Percentiles rank a stretch among this genome's conserved stretches.
Conservation (phyloP, 768 basidiomycete species). For the Phlebiopsis gigantea region DNA sequence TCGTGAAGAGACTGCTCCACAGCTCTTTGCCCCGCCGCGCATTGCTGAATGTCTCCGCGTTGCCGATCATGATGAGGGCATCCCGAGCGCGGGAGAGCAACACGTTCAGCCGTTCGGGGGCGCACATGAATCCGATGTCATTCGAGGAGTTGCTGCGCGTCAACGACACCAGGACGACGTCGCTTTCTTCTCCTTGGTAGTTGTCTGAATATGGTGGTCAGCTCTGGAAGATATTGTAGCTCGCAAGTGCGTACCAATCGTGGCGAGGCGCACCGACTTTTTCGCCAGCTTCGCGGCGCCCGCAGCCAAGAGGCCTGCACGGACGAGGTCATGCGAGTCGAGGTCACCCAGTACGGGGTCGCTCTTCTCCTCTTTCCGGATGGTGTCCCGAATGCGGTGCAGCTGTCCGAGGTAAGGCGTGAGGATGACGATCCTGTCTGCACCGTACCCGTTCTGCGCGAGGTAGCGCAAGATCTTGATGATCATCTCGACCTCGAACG, state of each 20-base stretch:
- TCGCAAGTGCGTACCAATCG: constrained; percentile 44
- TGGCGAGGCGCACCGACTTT: constrained; percentile 49
- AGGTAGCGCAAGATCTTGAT: constrained; percentile 62
- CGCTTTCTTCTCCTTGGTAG: constrained; percentile 72
- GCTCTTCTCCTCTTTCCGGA: constrained; percentile 30
- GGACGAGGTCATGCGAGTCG: constrained; percentile 52
- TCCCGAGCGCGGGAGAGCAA: constrained; percentile 64
- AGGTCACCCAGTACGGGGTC: constrained; percentile 64
- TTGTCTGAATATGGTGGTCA: constrained; percentile 42
- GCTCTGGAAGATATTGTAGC: too few relatives aligned
- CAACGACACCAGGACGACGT: constrained; percentile 58
- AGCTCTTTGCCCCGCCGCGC: constrained; percentile 46
- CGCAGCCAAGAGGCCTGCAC: constrained; percentile 46
- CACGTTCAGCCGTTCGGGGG: constrained; percentile 67
- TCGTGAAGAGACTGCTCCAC: constrained; percentile 45
- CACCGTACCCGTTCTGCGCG: constrained; percentile 61
- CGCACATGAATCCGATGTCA: constrained; percentile 69
- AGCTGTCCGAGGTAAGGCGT: constrained; percentile 71
- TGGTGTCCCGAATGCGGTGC: constrained; percentile 37
- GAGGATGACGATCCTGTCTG: constrained; percentile 54
- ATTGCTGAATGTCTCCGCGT: constrained; percentile 49
- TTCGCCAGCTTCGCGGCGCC: constrained; percentile 36
- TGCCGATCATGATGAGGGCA: constrained; percentile 62
- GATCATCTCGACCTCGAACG: constrained; percentile 56
- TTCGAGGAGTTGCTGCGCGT: constrained; percentile 51